Base-by-base conservation (phyloP, 108 stramenopile species). In the Pseudonitzschia multiseries region DNA sequence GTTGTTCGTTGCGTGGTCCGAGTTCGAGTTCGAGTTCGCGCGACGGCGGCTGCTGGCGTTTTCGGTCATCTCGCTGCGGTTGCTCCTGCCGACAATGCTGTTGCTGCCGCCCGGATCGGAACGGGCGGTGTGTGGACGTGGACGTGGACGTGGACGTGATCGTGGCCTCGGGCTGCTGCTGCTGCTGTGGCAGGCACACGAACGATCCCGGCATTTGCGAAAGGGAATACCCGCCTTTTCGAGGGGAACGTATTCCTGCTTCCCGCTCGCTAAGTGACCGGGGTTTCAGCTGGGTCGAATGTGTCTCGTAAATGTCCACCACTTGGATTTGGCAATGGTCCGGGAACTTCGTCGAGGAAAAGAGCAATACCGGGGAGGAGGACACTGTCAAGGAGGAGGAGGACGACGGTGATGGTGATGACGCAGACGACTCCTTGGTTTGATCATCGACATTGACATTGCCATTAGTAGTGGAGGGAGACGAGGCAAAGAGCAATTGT, bases 271-370 rank as follows among this genome's bases (percentile, higher is more conserved):
- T 0, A 15, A 2, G n/a, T 14, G 40, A 21, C 36, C 29, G 61
- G 26, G 61, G 61, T 20, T 33, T 62, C n/a, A 62, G n/a, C 36
- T 62, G 61, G 2, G 61, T 62, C 22, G 61, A 40, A 5, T 41
- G 61, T 14, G 61, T 62, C 31, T 62, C 61, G 14, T 40, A 42
- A 29, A 62, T 40, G 29, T 62, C 61, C 32, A 62, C 22, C 14
- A 48, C 46, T 36, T n/a, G n/a, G 12, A 62, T 20, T n/a, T 29
- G 36, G 41, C 41, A 56, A 2, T 22, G 26, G 1, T 48, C 18
- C 46, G 46, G 46, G 12, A 48, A 2, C 14, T 10, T 56, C 10
- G 54, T 20, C 10, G 54, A 56, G 22, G 54, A 56, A 26, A 6
- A 56, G 20, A 26, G 26, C 24, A 56, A 24, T 10, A 56, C 5